These are phyloP conservation scores for Fagopyrum homotropicum DNA, from an alignment of 148 eudicot genomes.

Conservation along the genomic window DNA sequence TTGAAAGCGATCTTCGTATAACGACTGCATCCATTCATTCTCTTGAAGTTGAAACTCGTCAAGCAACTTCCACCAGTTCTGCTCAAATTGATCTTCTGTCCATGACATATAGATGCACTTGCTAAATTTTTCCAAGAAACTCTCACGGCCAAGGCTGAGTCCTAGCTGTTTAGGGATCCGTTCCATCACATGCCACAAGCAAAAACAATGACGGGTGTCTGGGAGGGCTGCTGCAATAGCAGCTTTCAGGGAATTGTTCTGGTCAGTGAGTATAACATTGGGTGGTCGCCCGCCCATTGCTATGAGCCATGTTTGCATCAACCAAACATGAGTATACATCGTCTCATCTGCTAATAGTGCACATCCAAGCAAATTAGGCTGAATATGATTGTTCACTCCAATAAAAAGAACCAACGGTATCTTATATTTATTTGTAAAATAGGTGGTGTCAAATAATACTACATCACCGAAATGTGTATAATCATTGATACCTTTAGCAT, in stretches of 20 bases:
- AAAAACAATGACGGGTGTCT: constrained; percentile 39
- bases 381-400: constrained; percentile 62
- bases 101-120: constrained; percentile 51
- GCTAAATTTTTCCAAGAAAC: constrained; percentile 34
- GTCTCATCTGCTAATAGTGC: constrained; percentile 54
- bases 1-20: constrained; percentile 43
- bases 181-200: constrained; percentile 45
- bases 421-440: constrained; percentile 44
- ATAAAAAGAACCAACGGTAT: constrained; percentile 49
- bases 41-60: constrained; percentile 40
- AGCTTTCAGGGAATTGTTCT: constrained; percentile 33
- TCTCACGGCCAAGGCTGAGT: constrained; percentile 39
- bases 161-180: constrained; percentile 43
- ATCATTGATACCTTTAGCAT: constrained; percentile 54
- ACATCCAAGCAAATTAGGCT: constrained; percentile 59
- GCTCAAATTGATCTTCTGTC: constrained; percentile 49
- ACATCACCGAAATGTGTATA: constrained; percentile 53
- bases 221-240: constrained; percentile 43
- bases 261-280: constrained; percentile 46
- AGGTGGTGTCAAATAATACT: constrained; percentile 49
- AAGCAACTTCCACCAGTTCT: constrained; percentile 57
- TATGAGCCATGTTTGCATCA: constrained; percentile 52
- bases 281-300: constrained; percentile 56
- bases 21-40: constrained; percentile 40
- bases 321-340: constrained; percentile 46